Evolutionary conservation across 106 monocot species (phyloP).

Genomic region (Platanthera guangdongensis): DNA sequence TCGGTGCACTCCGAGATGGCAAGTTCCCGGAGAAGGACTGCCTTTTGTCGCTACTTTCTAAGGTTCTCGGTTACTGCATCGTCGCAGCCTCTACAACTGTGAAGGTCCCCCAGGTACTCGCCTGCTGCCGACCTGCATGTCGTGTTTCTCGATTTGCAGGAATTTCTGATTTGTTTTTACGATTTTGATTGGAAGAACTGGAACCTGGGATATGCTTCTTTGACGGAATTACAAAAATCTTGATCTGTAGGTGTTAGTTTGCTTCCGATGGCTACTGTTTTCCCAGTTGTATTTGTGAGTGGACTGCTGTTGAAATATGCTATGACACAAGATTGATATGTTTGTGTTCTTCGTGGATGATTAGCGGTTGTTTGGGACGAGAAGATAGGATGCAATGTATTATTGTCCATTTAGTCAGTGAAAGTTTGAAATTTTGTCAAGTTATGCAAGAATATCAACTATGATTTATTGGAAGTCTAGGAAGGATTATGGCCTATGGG

Average conservation of each 20-base stretch:
- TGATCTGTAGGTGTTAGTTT: neutral
- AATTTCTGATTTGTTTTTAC: neutral
- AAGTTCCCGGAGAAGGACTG: constrained; percentile 71
- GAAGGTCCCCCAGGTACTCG: constrained; percentile 78
- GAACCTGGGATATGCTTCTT: neutral
- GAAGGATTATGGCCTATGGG: neutral
- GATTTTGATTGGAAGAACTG: neutral
- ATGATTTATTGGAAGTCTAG: neutral
- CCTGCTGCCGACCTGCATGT: neutral
- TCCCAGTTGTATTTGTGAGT: too few species aligned
- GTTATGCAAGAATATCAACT: neutral
- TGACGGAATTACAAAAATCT: neutral
- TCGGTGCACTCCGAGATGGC: constrained; percentile 35
- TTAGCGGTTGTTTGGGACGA: neutral
- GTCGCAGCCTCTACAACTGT: constrained; percentile 90
- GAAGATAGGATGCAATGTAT: too few species aligned
- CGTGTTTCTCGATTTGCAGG: neutral
- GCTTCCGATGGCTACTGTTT: too few species aligned
- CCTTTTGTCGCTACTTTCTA: constrained; percentile 72
- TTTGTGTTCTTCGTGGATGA: neutral
- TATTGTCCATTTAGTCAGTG: neutral
- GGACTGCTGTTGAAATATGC: neutral
- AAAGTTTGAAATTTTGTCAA: neutral
- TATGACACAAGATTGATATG: neutral
- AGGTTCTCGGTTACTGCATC: constrained; percentile 91